phyloP scores from a whole-genome alignment of 441 rosid species.

The Brassica balearica region DNA sequence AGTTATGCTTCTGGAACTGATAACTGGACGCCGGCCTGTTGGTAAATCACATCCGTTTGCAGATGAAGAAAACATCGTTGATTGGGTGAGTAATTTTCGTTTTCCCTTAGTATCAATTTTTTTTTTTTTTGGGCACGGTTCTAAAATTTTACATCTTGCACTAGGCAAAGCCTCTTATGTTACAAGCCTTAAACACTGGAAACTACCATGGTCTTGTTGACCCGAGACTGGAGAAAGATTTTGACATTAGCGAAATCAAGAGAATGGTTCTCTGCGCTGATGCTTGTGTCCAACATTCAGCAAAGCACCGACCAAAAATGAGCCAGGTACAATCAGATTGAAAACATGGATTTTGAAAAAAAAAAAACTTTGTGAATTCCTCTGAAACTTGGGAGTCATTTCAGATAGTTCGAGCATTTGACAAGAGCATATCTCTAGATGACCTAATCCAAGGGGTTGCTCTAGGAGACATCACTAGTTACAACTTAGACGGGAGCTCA shows the following conservation, averaged over 20 bases:
- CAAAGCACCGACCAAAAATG: conserved; percentile 63
- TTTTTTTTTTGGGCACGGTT: too few species aligned
- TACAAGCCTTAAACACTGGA: too few species aligned
- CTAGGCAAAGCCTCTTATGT: too few species aligned
- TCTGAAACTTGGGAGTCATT: too few species aligned
- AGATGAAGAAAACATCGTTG: conserved; percentile 65
- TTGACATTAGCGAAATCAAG: conserved; percentile 48
- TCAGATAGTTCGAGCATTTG: too few species aligned
- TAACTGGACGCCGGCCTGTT: conserved; percentile 63
- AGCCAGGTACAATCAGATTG: conserved; percentile 55
- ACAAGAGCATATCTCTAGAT: conserved; percentile 30
- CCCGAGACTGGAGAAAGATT: too few species aligned
- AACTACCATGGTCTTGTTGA: too few species aligned
- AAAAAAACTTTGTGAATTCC: too few species aligned
- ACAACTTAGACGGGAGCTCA: conserved; percentile 48
- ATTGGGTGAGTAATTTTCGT: conserved; percentile 14
- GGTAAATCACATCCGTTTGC: conserved; percentile 47
- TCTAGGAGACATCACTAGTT: conserved; percentile 53
- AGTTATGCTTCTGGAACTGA: conserved; percentile 73
- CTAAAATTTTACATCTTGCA: too few species aligned
- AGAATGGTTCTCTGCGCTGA: conserved; percentile 71
- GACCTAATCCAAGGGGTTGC: conserved; percentile 55
- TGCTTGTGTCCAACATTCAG: conserved; percentile 65
- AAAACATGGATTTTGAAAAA: too few species aligned
- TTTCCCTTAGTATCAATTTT: too few species aligned